Conservation (phyloP, 2,329 filamentous ascomycete genomes). For the Fusarium dimerum region DNA sequence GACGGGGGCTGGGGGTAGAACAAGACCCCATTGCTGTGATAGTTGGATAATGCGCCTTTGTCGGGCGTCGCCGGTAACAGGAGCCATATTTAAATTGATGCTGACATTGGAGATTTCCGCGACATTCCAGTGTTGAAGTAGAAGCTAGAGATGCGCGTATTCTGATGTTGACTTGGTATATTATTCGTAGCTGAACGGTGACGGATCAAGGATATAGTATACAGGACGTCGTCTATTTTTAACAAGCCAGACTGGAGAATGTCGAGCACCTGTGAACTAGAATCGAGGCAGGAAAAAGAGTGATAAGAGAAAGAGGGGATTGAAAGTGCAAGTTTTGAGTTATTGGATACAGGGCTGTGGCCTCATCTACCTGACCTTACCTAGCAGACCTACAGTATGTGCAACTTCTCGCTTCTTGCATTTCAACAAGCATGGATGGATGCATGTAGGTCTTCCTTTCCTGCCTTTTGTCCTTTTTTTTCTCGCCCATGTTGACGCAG, state of each 20-base stretch:
- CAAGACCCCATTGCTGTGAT: conserved; percentile 52
- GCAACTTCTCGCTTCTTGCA: background rate
- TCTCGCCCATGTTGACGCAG: background rate
- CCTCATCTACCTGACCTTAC: background rate
- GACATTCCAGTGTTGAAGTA: background rate
- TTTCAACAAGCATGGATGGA: too few species aligned
- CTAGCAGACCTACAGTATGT: background rate
- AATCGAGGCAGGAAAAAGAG: background rate
- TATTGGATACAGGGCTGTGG: background rate
- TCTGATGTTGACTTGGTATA: background rate
- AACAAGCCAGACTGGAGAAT: too few species aligned
- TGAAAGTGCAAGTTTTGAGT: background rate
- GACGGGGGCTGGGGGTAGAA: conserved; percentile 40
- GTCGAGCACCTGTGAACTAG: too few species aligned
- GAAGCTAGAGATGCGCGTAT: background rate
- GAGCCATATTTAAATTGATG: conserved; percentile 29
- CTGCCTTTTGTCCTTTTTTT: background rate
- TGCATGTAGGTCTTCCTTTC: background rate
- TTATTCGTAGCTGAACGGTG: background rate
- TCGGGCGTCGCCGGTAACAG: conserved; percentile 38
- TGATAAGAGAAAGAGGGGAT: background rate
- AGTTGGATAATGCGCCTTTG: conserved; percentile 51
- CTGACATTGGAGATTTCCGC: conserved; percentile 7
- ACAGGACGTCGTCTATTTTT: too few species aligned
- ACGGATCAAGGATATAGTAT: too few species aligned